Percentiles rank a stretch among this genome's conserved stretches.
Conservation (phyloP, 805 yeast species). For the Yueomyces sinensis region DNA sequence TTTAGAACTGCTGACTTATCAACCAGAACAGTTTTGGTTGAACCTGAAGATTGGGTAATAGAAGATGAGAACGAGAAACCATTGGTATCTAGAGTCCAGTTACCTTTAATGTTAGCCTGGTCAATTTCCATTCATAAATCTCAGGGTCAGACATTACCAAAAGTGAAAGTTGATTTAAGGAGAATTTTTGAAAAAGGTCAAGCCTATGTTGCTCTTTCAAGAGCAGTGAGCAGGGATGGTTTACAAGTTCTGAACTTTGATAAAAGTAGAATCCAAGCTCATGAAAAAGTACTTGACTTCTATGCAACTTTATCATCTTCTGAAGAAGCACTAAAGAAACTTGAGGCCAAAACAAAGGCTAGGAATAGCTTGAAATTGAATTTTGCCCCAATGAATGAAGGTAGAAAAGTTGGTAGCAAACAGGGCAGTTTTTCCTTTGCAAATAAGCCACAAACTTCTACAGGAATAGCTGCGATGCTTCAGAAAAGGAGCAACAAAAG, state of each 20-base stretch:
- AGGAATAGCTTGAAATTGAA: too few relatives aligned
- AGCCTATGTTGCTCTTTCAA: slow-evolving; percentile 87
- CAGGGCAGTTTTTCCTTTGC: too few relatives aligned
- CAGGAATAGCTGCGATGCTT: too few relatives aligned
- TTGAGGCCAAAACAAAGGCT: too few relatives aligned
- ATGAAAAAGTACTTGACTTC: slow-evolving; percentile 56
- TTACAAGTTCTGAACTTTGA: slow-evolving; percentile 70
- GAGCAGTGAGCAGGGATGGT: slow-evolving; percentile 77
- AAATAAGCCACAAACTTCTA: too few relatives aligned
- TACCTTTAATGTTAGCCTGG: slow-evolving; percentile 93
- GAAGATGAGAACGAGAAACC: slow-evolving; percentile 62
- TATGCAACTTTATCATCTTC: slow-evolving; percentile 36
- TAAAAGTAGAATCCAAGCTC: slow-evolving; percentile 49
- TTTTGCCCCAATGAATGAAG: not conserved
- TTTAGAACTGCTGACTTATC: slow-evolving; percentile 61
- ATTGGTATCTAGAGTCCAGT: slow-evolving; percentile 59
- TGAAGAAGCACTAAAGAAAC: slow-evolving; percentile 14
- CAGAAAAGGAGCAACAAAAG: too few relatives aligned
- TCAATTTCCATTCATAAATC: slow-evolving; percentile 91
- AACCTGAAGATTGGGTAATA: slow-evolving; percentile 70
- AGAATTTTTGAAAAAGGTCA: slow-evolving; percentile 84
- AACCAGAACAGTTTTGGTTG: slow-evolving; percentile 62
- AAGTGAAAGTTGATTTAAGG: slow-evolving; percentile 64
- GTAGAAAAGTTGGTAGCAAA: too few relatives aligned
- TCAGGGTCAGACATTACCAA: slow-evolving; percentile 80